Conservation (phyloP, 2,329 filamentous ascomycete species). For the Penicillium sp. region DNA sequence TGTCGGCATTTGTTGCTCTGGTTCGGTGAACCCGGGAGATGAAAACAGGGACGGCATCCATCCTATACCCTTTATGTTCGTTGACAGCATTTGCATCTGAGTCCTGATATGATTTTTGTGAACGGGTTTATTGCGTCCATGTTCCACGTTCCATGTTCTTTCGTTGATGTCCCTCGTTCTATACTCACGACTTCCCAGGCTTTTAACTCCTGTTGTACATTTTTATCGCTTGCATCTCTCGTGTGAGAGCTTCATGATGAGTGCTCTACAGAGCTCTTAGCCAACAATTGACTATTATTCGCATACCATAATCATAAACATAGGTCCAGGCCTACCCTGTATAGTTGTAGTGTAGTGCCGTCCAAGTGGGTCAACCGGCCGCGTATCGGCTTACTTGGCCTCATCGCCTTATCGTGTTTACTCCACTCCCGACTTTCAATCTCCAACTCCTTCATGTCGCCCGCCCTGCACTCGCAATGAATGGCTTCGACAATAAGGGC, state of each 20-base stretch:
- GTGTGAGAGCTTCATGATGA: constrained; percentile 12
- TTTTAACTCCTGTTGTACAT: constrained; percentile 20
- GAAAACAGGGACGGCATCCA: constrained; percentile 21
- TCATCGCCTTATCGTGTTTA: constrained; percentile 27
- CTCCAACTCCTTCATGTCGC: constrained; percentile 28
- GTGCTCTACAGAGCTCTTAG: constrained; percentile 20
- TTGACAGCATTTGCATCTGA: constrained; percentile 27
- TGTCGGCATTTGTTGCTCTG: constrained; percentile 23
- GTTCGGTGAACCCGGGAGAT: constrained; percentile 13
- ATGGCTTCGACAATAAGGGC: constrained; percentile 69
- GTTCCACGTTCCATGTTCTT: constrained; percentile 12
- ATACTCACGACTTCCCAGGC: constrained; percentile 19
- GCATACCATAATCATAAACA: too few relatives aligned
- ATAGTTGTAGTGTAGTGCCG: not conserved
- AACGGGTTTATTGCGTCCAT: constrained; percentile 11
- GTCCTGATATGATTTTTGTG: constrained; percentile 21
- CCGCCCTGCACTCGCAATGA: constrained; percentile 56
- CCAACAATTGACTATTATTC: constrained; percentile 5
- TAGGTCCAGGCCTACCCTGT: too few relatives aligned
- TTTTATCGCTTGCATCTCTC: constrained; percentile 25
- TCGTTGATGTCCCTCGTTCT: constrained; percentile 21
- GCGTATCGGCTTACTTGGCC: constrained; percentile 28
- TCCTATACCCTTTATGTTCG: constrained; percentile 27
- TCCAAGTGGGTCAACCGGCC: constrained; percentile 11
- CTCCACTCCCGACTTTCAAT: constrained; percentile 14